Conservation (phyloP, 2,329 filamentous ascomycete species). For the Aspergillus felis region DNA sequence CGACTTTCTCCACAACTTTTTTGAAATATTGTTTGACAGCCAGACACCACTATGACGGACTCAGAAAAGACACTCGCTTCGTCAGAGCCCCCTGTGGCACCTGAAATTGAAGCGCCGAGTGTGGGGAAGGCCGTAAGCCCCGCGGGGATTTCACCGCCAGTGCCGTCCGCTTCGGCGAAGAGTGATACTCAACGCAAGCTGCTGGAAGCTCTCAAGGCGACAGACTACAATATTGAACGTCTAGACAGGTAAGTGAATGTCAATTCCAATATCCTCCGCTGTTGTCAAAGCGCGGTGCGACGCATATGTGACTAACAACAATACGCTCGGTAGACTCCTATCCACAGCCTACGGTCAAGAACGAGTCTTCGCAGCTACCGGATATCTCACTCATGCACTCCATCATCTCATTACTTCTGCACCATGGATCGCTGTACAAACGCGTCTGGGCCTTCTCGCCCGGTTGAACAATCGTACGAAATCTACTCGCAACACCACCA, state of each 20-base stretch:
- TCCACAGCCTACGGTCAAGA: slow-evolving; percentile 67
- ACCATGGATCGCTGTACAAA: slow-evolving; percentile 36
- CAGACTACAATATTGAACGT: slow-evolving; percentile 28
- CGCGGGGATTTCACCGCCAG: slow-evolving; percentile 7
- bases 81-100: slow-evolving; percentile 7
- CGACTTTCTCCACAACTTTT: background rate
- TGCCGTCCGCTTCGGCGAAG: slow-evolving; percentile 1
- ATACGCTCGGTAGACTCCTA: slow-evolving; percentile 57
- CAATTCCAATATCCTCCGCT: background rate
- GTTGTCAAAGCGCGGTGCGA: background rate
- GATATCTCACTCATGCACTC: slow-evolving; percentile 63
- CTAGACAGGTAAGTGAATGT: slow-evolving; percentile 25
- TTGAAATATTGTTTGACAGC: background rate
- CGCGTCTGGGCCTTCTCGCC: slow-evolving; percentile 43
- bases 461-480: slow-evolving; percentile 23
- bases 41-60: slow-evolving; percentile 19
- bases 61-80: slow-evolving; percentile 11
- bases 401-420: slow-evolving; percentile 58
- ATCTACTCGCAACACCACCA: slow-evolving; percentile 26
- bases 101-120: slow-evolving; percentile 17
- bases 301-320: background rate
- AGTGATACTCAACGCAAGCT: slow-evolving; percentile 18
- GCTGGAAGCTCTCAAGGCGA: slow-evolving; percentile 22
- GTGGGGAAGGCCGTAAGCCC: slow-evolving; percentile 21
- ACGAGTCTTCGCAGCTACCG: slow-evolving; percentile 62